These are phyloP conservation scores for Skeletonema potamos DNA, from an alignment of 108 stramenopile genomes.

Conservation along the genomic window DNA sequence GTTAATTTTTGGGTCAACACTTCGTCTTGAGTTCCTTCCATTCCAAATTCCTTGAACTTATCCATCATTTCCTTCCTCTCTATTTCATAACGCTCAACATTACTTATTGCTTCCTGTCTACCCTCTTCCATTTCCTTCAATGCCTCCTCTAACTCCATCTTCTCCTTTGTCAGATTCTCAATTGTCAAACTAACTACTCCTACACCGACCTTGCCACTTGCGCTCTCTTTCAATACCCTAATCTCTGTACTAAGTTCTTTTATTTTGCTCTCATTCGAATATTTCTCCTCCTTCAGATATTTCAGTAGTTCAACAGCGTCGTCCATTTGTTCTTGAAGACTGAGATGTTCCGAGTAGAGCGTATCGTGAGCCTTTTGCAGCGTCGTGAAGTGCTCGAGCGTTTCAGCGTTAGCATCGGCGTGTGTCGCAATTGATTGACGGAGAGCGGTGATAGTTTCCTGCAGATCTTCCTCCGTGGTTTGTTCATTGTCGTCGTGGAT, in stretches of 20 bases:
- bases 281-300: slow-evolving; percentile 41
- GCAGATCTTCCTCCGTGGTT: slow-evolving; percentile 15
- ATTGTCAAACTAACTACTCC: slow-evolving; percentile 28
- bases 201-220: slow-evolving; percentile 2
- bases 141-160: slow-evolving; percentile 19
- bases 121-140: background rate
- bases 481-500: slow-evolving; percentile 8
- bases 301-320: slow-evolving; percentile 43
- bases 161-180: slow-evolving; percentile 27
- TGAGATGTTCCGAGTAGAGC: slow-evolving; percentile 17
- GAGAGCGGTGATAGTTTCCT: slow-evolving; percentile 28
- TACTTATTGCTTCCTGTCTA: background rate
- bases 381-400: slow-evolving; percentile 14
- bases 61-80: background rate
- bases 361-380: slow-evolving; percentile 34
- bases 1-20: background rate
- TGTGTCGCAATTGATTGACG: slow-evolving; percentile 22
- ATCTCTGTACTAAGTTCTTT: slow-evolving; percentile 8
- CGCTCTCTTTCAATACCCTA: background rate
- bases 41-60: background rate
- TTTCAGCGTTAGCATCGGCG: slow-evolving; percentile 35
- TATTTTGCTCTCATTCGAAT: slow-evolving; percentile 12
- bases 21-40: background rate
- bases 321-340: slow-evolving; percentile 41
- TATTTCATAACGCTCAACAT: background rate